Evolutionary conservation across 2,329 filamentous ascomycete species (phyloP), one percentile per base, ranked within the genome.

Genomic region (Aureobasidium uvarum): DNA sequence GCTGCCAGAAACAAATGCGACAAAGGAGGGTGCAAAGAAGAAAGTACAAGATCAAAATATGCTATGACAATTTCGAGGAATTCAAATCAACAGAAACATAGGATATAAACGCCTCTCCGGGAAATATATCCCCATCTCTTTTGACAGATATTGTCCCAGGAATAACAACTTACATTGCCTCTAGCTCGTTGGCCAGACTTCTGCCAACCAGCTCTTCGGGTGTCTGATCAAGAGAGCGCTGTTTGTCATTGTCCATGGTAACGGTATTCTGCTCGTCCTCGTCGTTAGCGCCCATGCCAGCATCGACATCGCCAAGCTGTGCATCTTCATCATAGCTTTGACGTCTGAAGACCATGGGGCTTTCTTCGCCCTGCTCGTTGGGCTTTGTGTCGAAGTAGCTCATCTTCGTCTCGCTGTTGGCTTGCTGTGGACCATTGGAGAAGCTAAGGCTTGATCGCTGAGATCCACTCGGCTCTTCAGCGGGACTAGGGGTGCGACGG

Each of bases 321-420:
- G 85, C 85, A 70, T 87, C 85, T 68, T 81, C 81, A 70, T 88
- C 85, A 68, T 87, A 87, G 70, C 78, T 82, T 54, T 81, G 80
- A 69, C 81, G 80, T 43, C 82, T 77, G 70, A 87, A 78, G 11
- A 86, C 78, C 48, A 82, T 82, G n/a, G 84, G 84, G 54, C 62
- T 66, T 55, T 41, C 71, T 62, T 46, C 68, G 62, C 66, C 68
- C 48, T 70, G 16, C 75, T 77, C 8, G 72, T 70, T 33, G 18
- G n/a, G 3, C 31, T 48, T 48, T 39, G 36, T 31, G 14, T 39
- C 43, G 11, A 56, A 55, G 20, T 65, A 50, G 52, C 31, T 48
- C 52, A 65, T 46, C 46, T 51, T 43, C 10, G 46, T 11, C 14
- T 59, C 16, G 18, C 14, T 16, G 10, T 38, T 18, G 13, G 14